phyloP scores from a whole-genome alignment of 345 rosid genomes.

The Psidium friedrichsthalianum region DNA sequence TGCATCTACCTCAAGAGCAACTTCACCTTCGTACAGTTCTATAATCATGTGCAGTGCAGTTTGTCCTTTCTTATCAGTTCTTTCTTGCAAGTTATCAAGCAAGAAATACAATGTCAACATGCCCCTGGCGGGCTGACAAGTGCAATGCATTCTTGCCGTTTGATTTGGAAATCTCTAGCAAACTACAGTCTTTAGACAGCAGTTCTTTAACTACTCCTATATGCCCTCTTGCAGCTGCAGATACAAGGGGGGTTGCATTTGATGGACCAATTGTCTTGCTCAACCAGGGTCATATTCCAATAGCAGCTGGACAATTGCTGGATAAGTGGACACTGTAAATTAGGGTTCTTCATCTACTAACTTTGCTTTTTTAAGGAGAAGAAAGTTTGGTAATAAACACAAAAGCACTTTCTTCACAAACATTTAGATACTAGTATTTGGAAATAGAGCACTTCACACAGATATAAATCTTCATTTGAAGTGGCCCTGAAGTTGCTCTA shows the following conservation, averaged over 20 bases:
- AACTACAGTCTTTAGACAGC: conserved; percentile 50
- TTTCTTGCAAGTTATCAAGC: too few species aligned
- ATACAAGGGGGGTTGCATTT: conserved; percentile 71
- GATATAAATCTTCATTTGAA: background rate
- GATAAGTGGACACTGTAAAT: conserved; percentile 4
- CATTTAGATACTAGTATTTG: background rate
- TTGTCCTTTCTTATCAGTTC: conserved; percentile 90
- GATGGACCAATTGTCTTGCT: conserved; percentile 72
- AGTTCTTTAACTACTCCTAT: conserved; percentile 43
- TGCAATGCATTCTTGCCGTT: conserved; percentile 92
- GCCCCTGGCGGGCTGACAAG: conserved; percentile 87
- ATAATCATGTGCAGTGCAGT: conserved; percentile 96
- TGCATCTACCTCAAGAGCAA: conserved; percentile 58
- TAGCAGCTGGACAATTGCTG: conserved; percentile 73
- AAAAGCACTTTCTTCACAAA: background rate
- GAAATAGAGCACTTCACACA: background rate
- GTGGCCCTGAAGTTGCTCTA: too few species aligned
- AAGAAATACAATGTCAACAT: conserved; percentile 74
- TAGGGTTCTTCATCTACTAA: background rate
- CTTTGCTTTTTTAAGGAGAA: background rate
- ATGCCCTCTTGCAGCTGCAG: conserved; percentile 84
- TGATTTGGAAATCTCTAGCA: conserved; percentile 47
- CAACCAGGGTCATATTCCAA: conserved; percentile 52
- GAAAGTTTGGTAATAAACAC: background rate
- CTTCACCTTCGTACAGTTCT: conserved; percentile 55